Conservation (phyloP, 2,329 filamentous ascomycete genomes). For the Chaetomium sp. region DNA sequence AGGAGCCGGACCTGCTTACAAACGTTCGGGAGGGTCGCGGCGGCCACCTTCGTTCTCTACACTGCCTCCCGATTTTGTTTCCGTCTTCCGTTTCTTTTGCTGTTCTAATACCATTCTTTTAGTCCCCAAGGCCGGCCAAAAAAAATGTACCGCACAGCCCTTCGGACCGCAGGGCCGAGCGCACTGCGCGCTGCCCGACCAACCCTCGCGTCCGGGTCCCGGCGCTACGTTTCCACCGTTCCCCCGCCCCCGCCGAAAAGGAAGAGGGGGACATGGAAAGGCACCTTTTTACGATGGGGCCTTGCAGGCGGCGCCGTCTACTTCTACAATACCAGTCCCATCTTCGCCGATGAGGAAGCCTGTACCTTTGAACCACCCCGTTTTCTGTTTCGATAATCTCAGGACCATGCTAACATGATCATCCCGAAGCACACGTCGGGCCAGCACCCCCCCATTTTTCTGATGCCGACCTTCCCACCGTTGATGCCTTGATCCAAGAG, state of each 20-base stretch:
- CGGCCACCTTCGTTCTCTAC: conserved; percentile 16
- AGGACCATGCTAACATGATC: no score
- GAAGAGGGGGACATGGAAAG: conserved; percentile 77
- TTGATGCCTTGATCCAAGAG: conserved; percentile 61
- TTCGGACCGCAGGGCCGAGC: conserved; percentile 41
- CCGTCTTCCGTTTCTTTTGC: not conserved
- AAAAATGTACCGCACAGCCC: conserved; percentile 48
- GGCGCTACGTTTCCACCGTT: conserved; percentile 48
- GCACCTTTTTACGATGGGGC: conserved; percentile 64
- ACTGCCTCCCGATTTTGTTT: not conserved
- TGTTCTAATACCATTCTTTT: not conserved
- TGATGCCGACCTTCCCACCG: conserved; percentile 54
- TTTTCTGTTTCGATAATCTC: no score
- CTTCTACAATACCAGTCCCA: conserved; percentile 85
- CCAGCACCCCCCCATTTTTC: conserved; percentile 46
- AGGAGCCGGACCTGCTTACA: conserved; percentile 15
- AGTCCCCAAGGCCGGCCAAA: not conserved
- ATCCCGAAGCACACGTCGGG: conserved; percentile 27
- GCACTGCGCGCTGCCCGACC: conserved; percentile 38
- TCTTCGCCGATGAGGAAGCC: conserved; percentile 76
- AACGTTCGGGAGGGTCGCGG: conserved; percentile 13
- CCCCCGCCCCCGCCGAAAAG: conserved; percentile 45
- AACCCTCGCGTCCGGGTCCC: conserved; percentile 34
- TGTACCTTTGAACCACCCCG: conserved; percentile 39
- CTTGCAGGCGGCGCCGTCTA: conserved; percentile 73